phyloP scores from a whole-genome alignment of 495 filamentous ascomycete genomes.

The Tuber borchii region DNA sequence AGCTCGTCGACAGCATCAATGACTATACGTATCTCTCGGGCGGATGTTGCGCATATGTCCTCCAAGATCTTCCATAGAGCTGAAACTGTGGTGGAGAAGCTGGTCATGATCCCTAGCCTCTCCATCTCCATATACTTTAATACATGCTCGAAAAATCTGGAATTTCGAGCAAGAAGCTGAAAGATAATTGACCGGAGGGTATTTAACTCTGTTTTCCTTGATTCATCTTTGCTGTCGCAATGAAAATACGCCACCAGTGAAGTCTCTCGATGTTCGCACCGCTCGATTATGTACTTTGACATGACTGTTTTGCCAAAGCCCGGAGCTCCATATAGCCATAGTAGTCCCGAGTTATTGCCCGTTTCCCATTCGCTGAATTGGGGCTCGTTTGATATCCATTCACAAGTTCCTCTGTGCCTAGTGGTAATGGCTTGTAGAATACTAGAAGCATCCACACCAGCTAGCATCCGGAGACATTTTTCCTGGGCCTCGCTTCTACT shows the following conservation, averaged over 20 bases:
- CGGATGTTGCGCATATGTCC: not conserved
- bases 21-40: not conserved
- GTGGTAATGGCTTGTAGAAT: not conserved
- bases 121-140: constrained; percentile 2
- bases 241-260: not conserved
- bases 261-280: not conserved
- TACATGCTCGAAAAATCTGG: not conserved
- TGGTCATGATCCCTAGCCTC: not conserved
- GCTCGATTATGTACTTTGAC: constrained; percentile 5
- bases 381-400: constrained; percentile 11
- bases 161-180: constrained; percentile 1
- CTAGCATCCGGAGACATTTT: constrained; percentile 1
- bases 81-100: not conserved
- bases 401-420: constrained; percentile 10
- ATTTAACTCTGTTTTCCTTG: constrained; percentile 2
- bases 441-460: not conserved
- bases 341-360: not conserved
- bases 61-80: not conserved
- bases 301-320: constrained; percentile 18
- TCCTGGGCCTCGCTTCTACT: not conserved
- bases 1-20: not conserved
- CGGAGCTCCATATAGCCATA: constrained; percentile 12
- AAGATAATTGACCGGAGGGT: not conserved
- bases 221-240: not conserved
- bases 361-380: constrained; percentile 5